phyloP scores from a whole-genome alignment of 495 filamentous ascomycete species.

The Aspergillus saccharolyticus region DNA sequence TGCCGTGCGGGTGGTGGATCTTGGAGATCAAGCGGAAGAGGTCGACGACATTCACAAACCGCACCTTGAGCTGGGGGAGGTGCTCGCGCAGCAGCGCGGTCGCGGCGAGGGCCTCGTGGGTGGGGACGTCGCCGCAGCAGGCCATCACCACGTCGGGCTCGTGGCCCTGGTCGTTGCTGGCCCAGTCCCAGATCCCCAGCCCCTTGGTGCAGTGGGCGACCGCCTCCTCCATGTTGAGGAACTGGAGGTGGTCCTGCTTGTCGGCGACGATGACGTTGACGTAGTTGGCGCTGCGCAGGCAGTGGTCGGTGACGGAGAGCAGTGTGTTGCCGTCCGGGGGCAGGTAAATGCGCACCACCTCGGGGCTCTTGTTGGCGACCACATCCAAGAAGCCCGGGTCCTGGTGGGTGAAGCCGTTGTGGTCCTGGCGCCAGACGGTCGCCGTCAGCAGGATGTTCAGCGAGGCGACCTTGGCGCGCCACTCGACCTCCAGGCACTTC shows the following conservation, averaged over 20 bases:
- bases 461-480: slow-evolving; percentile 60
- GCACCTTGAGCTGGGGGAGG: slow-evolving; percentile 62
- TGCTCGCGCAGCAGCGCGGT: slow-evolving; percentile 59
- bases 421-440: slow-evolving; percentile 73
- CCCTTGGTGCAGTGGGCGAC: slow-evolving; percentile 68
- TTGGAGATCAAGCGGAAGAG: slow-evolving; percentile 67
- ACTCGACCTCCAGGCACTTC: slow-evolving; percentile 67
- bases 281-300: slow-evolving; percentile 63
- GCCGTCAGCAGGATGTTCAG: slow-evolving; percentile 71
- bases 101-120: slow-evolving; percentile 64
- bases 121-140: slow-evolving; percentile 63
- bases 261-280: slow-evolving; percentile 73
- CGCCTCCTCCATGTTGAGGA: slow-evolving; percentile 61
- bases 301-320: slow-evolving; percentile 64
- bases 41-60: slow-evolving; percentile 71
- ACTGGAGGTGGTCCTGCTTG: slow-evolving; percentile 72
- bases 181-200: slow-evolving; percentile 55
- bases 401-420: slow-evolving; percentile 77
- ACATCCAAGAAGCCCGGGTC: slow-evolving; percentile 74
- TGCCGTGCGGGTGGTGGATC: slow-evolving; percentile 61
- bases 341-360: slow-evolving; percentile 72
- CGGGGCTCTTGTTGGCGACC: slow-evolving; percentile 67
- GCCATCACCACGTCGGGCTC: slow-evolving; percentile 70
- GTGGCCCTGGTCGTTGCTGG: slow-evolving; percentile 50
- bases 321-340: slow-evolving; percentile 71